These are phyloP conservation scores for Aspergillus versicolor DNA, from an alignment of 2,329 filamentous ascomycete species.

Conservation along the genomic window DNA sequence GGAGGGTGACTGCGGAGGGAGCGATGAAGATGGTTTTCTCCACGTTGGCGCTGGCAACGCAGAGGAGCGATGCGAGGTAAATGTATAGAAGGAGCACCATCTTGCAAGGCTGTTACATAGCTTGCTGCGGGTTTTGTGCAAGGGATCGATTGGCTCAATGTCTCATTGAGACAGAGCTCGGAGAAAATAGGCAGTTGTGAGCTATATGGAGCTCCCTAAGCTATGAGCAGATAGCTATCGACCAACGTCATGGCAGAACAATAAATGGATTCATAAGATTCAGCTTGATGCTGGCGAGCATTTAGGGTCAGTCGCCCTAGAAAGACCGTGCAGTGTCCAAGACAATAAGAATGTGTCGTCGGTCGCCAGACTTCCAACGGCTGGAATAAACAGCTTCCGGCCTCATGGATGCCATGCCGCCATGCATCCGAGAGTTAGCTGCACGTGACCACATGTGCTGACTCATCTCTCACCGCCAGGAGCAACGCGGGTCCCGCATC, in stretches of 20 bases:
- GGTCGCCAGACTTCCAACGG: background rate
- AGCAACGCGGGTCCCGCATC: conserved; percentile 8
- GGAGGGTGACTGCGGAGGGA: conserved; percentile 59
- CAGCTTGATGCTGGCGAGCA: background rate
- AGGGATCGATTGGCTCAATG: background rate
- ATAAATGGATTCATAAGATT: background rate
- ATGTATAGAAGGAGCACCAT: conserved; percentile 20
- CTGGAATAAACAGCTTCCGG: background rate
- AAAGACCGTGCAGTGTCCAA: background rate
- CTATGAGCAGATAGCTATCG: background rate
- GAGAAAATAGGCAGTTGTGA: background rate
- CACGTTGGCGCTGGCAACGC: conserved; percentile 63
- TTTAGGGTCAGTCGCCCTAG: background rate
- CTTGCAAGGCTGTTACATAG: conserved; percentile 7
- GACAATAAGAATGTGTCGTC: background rate
- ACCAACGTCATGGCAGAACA: background rate
- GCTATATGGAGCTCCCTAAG: background rate
- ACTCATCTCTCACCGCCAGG: conserved; percentile 25
- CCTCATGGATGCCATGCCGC: conserved; percentile 11
- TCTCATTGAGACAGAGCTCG: background rate
- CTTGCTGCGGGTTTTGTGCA: background rate
- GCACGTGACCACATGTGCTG: conserved; percentile 18
- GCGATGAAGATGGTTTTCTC: conserved; percentile 89
- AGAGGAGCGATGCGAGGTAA: conserved; percentile 20
- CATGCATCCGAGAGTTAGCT: conserved; percentile 9